phyloP scores from a whole-genome alignment of 2,329 filamentous ascomycete genomes.

The Teratosphaeria viscida region DNA sequence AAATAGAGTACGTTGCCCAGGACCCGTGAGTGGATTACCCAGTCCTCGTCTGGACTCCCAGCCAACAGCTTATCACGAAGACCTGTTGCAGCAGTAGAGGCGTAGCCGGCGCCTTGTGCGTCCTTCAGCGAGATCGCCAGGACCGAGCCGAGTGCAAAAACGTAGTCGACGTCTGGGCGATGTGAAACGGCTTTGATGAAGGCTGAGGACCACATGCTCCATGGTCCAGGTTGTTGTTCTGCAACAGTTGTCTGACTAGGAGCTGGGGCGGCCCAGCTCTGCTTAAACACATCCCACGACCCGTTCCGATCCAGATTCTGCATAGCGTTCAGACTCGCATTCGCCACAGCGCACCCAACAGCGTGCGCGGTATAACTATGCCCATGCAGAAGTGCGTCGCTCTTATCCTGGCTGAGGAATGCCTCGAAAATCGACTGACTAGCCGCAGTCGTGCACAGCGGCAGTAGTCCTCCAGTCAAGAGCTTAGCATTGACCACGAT shows the following conservation, averaged over 20 bases:
- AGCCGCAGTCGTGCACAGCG: constrained; percentile 65
- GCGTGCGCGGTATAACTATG: constrained; percentile 83
- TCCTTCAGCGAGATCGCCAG: constrained; percentile 54
- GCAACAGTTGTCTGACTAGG: not conserved
- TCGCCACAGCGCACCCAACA: constrained; percentile 67
- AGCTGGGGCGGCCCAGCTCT: constrained; percentile 33
- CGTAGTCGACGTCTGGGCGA: constrained; percentile 46
- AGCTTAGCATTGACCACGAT: constrained; percentile 76
- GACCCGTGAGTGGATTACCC: constrained; percentile 48
- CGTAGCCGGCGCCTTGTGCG: constrained; percentile 42
- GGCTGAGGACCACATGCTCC: constrained; percentile 60
- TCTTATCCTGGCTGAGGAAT: constrained; percentile 63
- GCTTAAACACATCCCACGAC: constrained; percentile 47
- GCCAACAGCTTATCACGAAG: constrained; percentile 41
- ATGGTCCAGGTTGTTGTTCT: constrained; percentile 30
- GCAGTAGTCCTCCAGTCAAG: constrained; percentile 68
- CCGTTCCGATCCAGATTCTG: constrained; percentile 45
- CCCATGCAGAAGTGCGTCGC: constrained; percentile 68
- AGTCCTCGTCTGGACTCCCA: constrained; percentile 23
- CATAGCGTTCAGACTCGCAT: constrained; percentile 55
- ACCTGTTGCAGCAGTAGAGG: constrained; percentile 43
- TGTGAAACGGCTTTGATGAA: constrained; percentile 53
- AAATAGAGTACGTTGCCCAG: constrained; percentile 52
- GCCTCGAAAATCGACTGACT: constrained; percentile 62
- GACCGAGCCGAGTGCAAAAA: constrained; percentile 66